Conservation (phyloP, 2,329 filamentous ascomycete genomes). For the Aspergillus sp. region DNA sequence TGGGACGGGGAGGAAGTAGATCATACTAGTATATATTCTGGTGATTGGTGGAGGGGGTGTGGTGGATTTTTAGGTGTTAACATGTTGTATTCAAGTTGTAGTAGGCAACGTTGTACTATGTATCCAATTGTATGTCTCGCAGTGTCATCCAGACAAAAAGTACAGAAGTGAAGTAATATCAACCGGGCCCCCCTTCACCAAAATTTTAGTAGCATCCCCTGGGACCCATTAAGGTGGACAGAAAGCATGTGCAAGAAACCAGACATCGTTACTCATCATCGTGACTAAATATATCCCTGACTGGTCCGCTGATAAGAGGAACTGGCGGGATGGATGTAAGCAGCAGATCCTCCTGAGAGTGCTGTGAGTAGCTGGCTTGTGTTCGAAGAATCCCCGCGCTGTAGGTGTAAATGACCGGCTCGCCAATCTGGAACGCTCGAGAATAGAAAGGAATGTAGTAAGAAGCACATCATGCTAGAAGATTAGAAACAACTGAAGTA, state of each 20-base stretch:
- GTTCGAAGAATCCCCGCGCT: background rate
- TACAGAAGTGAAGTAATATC: background rate
- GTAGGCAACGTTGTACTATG: no score
- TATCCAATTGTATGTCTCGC: no score
- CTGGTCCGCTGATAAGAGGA: background rate
- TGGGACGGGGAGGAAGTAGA: constrained; percentile 1
- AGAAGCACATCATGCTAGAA: background rate
- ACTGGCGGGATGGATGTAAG: background rate
- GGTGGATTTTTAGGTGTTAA: no score
- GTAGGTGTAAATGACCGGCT: background rate
- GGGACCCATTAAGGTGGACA: background rate
- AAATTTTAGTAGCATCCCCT: background rate
- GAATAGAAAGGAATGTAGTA: background rate
- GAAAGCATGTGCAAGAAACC: background rate
- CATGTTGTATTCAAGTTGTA: background rate
- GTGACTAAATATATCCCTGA: background rate
- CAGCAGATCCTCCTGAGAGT: background rate
- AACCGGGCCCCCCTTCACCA: background rate
- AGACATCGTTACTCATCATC: background rate
- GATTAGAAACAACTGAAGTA: background rate
- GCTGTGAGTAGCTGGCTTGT: background rate
- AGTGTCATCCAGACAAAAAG: no score
- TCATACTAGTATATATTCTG: background rate
- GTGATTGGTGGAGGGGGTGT: no score
- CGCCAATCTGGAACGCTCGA: background rate